These are phyloP conservation scores for Microthlaspi erraticum DNA, from an alignment of 345 rosid species.

Conservation along the genomic window DNA sequence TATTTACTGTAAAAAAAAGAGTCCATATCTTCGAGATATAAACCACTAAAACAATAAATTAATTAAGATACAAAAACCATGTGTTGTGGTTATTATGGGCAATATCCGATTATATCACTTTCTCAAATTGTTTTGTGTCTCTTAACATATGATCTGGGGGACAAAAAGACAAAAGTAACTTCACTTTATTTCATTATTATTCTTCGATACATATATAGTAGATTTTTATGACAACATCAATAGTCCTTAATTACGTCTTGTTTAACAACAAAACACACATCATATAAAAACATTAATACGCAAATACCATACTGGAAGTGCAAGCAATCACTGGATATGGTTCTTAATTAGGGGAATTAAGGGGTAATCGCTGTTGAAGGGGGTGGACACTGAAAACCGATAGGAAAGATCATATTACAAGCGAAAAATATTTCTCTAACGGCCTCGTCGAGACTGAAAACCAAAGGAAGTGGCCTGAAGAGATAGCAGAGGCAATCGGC, in stretches of 20 bases:
- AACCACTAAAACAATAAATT: no score
- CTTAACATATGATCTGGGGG: background rate
- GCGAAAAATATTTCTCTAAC: slow-evolving; percentile 34
- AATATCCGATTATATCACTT: background rate
- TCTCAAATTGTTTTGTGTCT: background rate
- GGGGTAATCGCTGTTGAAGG: slow-evolving; percentile 1
- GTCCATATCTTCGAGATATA: no score
- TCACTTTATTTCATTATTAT: slow-evolving; percentile 7
- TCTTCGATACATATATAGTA: slow-evolving; percentile 5
- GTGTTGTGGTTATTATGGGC: background rate
- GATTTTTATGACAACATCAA: background rate
- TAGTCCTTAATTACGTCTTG: slow-evolving; percentile 19
- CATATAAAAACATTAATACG: slow-evolving; percentile 5
- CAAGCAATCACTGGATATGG: slow-evolving; percentile 18
- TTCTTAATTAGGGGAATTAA: background rate
- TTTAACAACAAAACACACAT: slow-evolving; percentile 16
- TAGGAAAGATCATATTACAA: slow-evolving; percentile 37
- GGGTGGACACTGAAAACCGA: slow-evolving; percentile 45
- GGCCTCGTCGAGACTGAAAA: slow-evolving; percentile 24
- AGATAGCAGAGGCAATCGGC: slow-evolving; percentile 43
- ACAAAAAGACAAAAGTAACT: background rate
- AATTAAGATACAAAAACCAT: no score
- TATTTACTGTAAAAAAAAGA: no score
- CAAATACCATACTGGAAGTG: slow-evolving; percentile 1
- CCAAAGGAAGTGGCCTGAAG: slow-evolving; percentile 30